Conservation (phyloP, 768 basidiomycete genomes). For the Lactifluus volemus region DNA sequence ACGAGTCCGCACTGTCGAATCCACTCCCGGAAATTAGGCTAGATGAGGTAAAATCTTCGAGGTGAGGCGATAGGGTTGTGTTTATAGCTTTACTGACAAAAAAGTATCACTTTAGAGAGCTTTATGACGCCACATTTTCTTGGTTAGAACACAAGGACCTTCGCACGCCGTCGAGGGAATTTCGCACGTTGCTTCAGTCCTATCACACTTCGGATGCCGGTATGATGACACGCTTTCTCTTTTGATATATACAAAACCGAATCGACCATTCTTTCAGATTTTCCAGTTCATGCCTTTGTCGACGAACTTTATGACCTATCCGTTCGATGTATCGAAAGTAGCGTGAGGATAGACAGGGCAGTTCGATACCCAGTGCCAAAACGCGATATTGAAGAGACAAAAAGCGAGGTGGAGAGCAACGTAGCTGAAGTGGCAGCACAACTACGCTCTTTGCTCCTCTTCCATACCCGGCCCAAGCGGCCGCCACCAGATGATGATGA, state of each 20-base stretch:
- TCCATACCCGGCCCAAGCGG: slow-evolving; percentile 17
- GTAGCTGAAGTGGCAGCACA: slow-evolving; percentile 6
- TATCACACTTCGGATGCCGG: slow-evolving; percentile 9
- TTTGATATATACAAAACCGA: neutral
- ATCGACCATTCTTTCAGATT: slow-evolving; percentile 2
- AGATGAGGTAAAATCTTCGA: slow-evolving; percentile 8
- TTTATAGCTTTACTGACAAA: neutral
- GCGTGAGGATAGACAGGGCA: slow-evolving; percentile 10
- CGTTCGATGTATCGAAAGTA: slow-evolving; percentile 5
- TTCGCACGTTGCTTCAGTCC: slow-evolving; percentile 7
- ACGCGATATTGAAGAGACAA: slow-evolving; percentile 12
- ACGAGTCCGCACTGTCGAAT: slow-evolving; percentile 16
- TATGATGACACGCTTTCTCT: neutral
- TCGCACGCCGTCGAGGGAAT: slow-evolving; percentile 8
- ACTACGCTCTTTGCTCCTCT: slow-evolving; percentile 12
- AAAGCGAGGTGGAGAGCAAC: slow-evolving; percentile 8
- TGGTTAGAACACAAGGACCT: slow-evolving; percentile 16
- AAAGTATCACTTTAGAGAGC: neutral
- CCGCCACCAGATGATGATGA: slow-evolving; percentile 13
- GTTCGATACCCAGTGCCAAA: slow-evolving; percentile 15
- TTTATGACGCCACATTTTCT: slow-evolving; percentile 10
- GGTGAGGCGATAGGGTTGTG: neutral
- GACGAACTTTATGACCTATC: slow-evolving; percentile 16
- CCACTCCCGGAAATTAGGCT: slow-evolving; percentile 14
- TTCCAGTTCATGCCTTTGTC: slow-evolving; percentile 12